Percentiles rank a stretch among this genome's conserved stretches.
These are phyloP conservation scores for Cadophora malorum DNA, from an alignment of 2,329 filamentous ascomycete genomes.

Conservation along the genomic window DNA sequence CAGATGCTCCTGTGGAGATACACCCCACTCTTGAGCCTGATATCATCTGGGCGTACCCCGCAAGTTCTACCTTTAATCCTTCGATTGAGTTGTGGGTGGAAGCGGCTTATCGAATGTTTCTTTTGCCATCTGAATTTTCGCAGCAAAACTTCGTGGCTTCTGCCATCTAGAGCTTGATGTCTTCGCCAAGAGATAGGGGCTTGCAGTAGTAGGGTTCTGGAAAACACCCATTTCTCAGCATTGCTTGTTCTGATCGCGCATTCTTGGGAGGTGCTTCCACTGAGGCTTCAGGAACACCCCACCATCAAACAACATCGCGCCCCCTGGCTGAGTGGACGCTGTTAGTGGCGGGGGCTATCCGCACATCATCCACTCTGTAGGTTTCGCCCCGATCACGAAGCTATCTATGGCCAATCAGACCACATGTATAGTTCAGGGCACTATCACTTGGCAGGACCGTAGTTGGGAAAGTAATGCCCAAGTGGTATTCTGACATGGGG, in stretches of 20 bases:
- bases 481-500: slow-evolving; percentile 3
- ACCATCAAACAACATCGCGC: no score
- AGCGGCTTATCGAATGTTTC: background rate
- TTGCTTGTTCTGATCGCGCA: slow-evolving; percentile 9
- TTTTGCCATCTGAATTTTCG: no score
- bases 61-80: background rate
- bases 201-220: slow-evolving; percentile 2
- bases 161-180: slow-evolving; percentile 3
- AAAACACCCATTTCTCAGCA: background rate
- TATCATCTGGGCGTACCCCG: background rate
- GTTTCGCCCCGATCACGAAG: slow-evolving; percentile 4
- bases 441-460: slow-evolving; percentile 8
- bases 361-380: slow-evolving; percentile 2
- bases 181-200: slow-evolving; percentile 2
- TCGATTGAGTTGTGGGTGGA: background rate
- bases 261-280: background rate
- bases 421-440: background rate
- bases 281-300: background rate
- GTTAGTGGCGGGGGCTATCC: background rate
- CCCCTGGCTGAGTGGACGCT: background rate
- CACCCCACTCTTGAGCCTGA: background rate
- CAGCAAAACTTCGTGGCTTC: background rate
- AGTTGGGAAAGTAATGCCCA: slow-evolving; percentile 1
- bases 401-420: slow-evolving; percentile 22
- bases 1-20: background rate